Evolutionary conservation across 495 filamentous ascomycete genomes (phyloP).

Genomic region (Acidiella bohemica): DNA sequence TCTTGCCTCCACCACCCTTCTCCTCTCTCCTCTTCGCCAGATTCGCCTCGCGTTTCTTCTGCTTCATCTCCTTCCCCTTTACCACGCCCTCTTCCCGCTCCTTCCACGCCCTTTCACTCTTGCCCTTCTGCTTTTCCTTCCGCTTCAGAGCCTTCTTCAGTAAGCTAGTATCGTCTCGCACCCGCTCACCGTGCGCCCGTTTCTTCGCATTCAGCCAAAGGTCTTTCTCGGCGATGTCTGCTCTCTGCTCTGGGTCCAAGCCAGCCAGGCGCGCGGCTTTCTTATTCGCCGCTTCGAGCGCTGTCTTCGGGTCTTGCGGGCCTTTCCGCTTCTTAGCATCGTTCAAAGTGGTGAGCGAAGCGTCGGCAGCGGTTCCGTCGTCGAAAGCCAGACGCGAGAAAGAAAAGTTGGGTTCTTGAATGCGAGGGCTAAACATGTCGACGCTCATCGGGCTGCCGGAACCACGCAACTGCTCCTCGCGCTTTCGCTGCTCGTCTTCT

Average conservation of each 20-base stretch:
- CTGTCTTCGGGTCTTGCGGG: constrained; percentile 65
- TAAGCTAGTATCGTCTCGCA: constrained; percentile 74
- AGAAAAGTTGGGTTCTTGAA: constrained; percentile 52
- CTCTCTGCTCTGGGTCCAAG: constrained; percentile 64
- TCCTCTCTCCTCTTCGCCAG: constrained; percentile 70
- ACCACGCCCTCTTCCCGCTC: constrained; percentile 64
- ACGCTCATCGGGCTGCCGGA: constrained; percentile 20
- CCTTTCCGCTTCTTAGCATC: constrained; percentile 52
- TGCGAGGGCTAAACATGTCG: constrained; percentile 21
- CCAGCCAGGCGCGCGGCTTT: constrained; percentile 53
- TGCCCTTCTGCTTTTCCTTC: constrained; percentile 77
- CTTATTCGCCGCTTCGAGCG: constrained; percentile 52
- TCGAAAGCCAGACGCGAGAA: constrained; percentile 80
- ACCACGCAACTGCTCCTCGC: constrained; percentile 37
- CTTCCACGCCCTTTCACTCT: constrained; percentile 79
- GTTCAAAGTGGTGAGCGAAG: constrained; percentile 44
- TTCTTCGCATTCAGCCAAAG: constrained; percentile 84
- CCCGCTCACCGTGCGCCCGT: constrained; percentile 73
- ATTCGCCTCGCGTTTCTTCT: constrained; percentile 83
- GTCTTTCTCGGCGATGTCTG: constrained; percentile 83
- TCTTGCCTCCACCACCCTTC: constrained; percentile 38
- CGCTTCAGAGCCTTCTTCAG: constrained; percentile 92
- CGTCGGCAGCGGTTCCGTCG: constrained; percentile 65
- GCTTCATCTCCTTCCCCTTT: constrained; percentile 60
- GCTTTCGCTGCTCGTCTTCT: constrained; percentile 54